These are phyloP conservation scores for Emiliania huxleyi DNA, from an alignment of 78 protist species.

Conservation along the genomic window DNA sequence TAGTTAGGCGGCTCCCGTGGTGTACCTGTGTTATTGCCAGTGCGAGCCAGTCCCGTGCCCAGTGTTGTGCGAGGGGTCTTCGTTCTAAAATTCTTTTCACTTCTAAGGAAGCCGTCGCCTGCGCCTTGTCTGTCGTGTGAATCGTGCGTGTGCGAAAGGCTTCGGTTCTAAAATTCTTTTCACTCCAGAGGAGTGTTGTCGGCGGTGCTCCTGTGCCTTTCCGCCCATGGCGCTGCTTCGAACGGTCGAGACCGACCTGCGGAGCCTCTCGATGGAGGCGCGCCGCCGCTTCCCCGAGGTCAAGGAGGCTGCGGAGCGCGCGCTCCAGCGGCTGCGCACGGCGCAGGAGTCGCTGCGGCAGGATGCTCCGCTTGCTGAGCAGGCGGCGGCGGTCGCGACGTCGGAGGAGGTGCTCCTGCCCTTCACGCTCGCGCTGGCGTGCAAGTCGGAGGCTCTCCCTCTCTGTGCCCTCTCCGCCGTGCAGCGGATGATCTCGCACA, in stretches of 20 bases:
- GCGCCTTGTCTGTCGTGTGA: too few relatives aligned
- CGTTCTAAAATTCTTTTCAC: too few relatives aligned
- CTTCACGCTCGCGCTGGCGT: not conserved
- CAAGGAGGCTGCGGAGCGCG: constrained; percentile 16
- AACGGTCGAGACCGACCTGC: not conserved
- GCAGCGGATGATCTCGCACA: constrained; percentile 6
- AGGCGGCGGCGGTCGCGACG: not conserved
- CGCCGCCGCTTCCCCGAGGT: constrained; percentile 9
- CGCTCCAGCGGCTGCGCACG: not conserved
- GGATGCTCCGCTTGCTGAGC: not conserved
- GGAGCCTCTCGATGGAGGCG: not conserved
- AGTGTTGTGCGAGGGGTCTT: too few relatives aligned
- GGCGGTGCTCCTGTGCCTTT: too few relatives aligned
- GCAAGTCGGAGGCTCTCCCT: not conserved
- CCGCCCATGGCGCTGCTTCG: not conserved
- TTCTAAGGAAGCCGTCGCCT: too few relatives aligned
- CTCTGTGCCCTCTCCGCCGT: not conserved
- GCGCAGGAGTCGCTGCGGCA: not conserved
- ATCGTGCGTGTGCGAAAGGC: too few relatives aligned
- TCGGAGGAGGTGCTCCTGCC: not conserved
- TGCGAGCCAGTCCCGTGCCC: too few relatives aligned
- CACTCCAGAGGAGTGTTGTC: too few relatives aligned
- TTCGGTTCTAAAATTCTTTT: too few relatives aligned
- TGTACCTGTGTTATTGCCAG: too few relatives aligned
- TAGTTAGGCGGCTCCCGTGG: too few relatives aligned